Conservation (phyloP, 2,329 filamentous ascomycete species). For the Aspergillus sp. region DNA sequence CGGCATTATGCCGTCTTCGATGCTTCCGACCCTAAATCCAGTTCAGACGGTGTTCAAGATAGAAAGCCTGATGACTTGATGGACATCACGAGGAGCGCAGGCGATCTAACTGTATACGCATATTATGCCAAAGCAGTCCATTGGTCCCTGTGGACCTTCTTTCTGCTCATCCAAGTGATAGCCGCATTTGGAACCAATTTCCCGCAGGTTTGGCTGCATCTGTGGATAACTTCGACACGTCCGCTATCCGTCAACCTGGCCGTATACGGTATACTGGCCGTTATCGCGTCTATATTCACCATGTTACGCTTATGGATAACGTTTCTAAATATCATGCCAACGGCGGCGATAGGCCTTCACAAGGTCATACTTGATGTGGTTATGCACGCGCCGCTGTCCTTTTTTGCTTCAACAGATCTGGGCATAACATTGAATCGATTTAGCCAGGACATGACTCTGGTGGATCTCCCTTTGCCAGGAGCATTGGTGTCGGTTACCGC, state of each 20-base stretch:
- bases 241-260: too few relatives aligned
- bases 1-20: too few relatives aligned
- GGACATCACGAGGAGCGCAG: not conserved
- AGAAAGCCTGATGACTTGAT: not conserved
- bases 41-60: not conserved
- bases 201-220: conserved; percentile 22
- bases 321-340: conserved; percentile 3
- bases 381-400: conserved; percentile 9
- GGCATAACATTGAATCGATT: conserved; percentile 14
- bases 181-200: not conserved
- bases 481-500: not conserved
- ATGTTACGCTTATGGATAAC: not conserved
- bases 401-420: conserved; percentile 7
- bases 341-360: conserved; percentile 4
- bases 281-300: too few relatives aligned
- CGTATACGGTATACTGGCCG: too few relatives aligned
- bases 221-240: conserved; percentile 9
- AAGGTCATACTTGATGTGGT: conserved; percentile 3
- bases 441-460: conserved; percentile 21
- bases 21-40: too few relatives aligned
- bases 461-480: conserved; percentile 16
- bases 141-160: not conserved
- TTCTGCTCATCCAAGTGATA: not conserved
- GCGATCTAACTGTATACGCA: conserved; percentile 3
- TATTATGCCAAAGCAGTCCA: conserved; percentile 2